These are phyloP conservation scores for Zymoseptoria ardabiliae DNA, from an alignment of 2,329 filamentous ascomycete species.

Conservation along the genomic window DNA sequence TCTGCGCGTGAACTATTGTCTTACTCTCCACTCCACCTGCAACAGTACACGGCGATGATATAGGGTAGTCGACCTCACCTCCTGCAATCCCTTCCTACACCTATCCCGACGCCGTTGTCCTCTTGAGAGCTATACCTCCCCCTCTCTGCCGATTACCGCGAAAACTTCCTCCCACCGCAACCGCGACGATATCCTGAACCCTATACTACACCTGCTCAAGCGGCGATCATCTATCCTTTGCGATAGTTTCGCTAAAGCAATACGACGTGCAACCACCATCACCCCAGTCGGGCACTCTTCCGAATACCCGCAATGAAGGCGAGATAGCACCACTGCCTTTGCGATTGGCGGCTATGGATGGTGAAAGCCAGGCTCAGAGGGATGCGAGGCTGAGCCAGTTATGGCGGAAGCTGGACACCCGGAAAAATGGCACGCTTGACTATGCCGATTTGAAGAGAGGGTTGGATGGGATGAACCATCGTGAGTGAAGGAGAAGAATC, in stretches of 20 bases:
- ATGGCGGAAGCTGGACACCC: conserved; percentile 75
- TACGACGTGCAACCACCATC: conserved; percentile 3
- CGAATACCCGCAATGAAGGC: conserved; percentile 11
- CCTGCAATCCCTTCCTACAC: not conserved
- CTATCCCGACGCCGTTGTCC: not conserved
- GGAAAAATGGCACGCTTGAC: conserved; percentile 71
- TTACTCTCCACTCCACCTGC: not conserved
- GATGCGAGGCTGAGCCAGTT: conserved; percentile 76
- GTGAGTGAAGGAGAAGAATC: conserved; percentile 44
- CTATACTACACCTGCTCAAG: not conserved
- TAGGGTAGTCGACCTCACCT: not conserved
- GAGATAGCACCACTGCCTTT: conserved; percentile 13
- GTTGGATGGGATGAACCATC: conserved; percentile 82
- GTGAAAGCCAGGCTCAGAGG: conserved; percentile 68
- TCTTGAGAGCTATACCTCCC: not conserved
- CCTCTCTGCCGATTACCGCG: not conserved
- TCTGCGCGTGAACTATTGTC: not conserved
- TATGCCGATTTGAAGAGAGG: conserved; percentile 77
- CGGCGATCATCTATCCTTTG: not conserved
- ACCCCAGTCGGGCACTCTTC: conserved; percentile 2
- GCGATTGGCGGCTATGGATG: conserved; percentile 48
- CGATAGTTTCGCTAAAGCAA: conserved; percentile 6
- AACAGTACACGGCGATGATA: not conserved
- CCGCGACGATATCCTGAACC: not conserved
- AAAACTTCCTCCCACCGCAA: not conserved